Percentiles rank a stretch among this genome's conserved stretches.
Conservation (phyloP, 2,329 filamentous ascomycete genomes). For the Bipolaris cookei region DNA sequence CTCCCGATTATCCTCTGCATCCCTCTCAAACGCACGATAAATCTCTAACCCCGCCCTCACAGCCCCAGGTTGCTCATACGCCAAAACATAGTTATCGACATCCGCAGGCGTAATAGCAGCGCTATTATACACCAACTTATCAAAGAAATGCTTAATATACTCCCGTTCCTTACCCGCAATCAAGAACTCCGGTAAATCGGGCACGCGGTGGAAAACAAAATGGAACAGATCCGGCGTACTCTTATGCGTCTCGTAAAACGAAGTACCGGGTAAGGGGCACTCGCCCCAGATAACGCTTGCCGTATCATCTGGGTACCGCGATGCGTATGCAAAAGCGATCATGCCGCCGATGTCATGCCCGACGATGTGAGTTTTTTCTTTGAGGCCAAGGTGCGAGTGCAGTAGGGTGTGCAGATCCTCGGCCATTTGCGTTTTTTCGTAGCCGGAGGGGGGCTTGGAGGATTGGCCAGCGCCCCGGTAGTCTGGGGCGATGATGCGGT, state of each 20-base stretch:
- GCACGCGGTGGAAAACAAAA: constrained; percentile 8
- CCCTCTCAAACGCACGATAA: constrained; percentile 5
- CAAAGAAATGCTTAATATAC: constrained; percentile 20
- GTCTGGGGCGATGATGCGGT: constrained; percentile 52
- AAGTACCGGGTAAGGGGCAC: constrained; percentile 4
- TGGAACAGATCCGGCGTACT: background rate
- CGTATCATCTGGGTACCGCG: constrained; percentile 43
- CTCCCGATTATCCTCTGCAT: constrained; percentile 2
- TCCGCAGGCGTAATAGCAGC: constrained; percentile 7
- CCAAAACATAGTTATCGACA: background rate
- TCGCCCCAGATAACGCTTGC: constrained; percentile 38
- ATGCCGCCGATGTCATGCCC: constrained; percentile 59
- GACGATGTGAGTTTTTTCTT: constrained; percentile 51
- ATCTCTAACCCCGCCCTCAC: constrained; percentile 4
- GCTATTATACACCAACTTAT: constrained; percentile 13
- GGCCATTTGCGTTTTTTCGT: constrained; percentile 52
- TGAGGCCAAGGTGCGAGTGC: constrained; percentile 40
- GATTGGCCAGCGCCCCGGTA: constrained; percentile 51
- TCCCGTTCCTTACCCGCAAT: constrained; percentile 17
- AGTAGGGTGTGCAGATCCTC: constrained; percentile 48
- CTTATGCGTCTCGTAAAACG: constrained; percentile 1
- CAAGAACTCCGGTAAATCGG: constrained; percentile 20
- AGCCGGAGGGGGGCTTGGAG: constrained; percentile 47
- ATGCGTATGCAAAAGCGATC: constrained; percentile 54
- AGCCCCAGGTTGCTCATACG: background rate